Evolutionary conservation across 805 yeast genomes (phyloP).

Genomic region (Starmerella roubikii): DNA sequence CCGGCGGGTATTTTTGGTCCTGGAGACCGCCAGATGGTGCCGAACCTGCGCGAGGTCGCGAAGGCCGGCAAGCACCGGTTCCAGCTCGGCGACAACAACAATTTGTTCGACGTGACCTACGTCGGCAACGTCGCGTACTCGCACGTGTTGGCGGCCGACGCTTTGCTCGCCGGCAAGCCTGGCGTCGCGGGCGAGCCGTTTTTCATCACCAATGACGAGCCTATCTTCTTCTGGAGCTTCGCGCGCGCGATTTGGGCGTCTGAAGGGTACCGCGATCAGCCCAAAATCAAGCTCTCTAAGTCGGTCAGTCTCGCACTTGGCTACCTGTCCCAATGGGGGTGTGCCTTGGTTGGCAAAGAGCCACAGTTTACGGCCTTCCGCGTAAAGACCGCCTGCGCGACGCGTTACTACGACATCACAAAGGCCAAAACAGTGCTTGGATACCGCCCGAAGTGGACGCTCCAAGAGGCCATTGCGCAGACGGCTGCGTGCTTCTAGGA

Average conservation of each 20-base stretch:
- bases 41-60: conserved; percentile 77
- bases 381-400: conserved; percentile 83
- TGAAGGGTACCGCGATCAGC: conserved; percentile 69
- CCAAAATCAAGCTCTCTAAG: conserved; percentile 53
- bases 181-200: conserved; percentile 72
- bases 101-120: conserved; percentile 91
- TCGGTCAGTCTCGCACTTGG: conserved; percentile 74
- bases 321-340: conserved; percentile 60
- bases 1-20: conserved; percentile 99
- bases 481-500: conserved; percentile 3
- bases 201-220: conserved; percentile 86
- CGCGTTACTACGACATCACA: conserved; percentile 79
- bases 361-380: conserved; percentile 94
- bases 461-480: conserved; percentile 43
- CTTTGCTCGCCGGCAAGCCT: conserved; percentile 36
- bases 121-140: conserved; percentile 98
- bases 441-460: conserved; percentile 66
- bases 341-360: conserved; percentile 62
- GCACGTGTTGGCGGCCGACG: conserved; percentile 82
- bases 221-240: conserved; percentile 91
- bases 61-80: conserved; percentile 74
- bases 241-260: conserved; percentile 97
- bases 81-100: conserved; percentile 89
- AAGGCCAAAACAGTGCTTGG: conserved; percentile 72
- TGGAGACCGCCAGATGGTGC: conserved; percentile 93